A percentile compares a stretch with the other conserved stretches of the same genome.
phyloP scores from a whole-genome alignment of 2,329 filamentous ascomycete genomes.

The Alternaria triticimaculans region DNA sequence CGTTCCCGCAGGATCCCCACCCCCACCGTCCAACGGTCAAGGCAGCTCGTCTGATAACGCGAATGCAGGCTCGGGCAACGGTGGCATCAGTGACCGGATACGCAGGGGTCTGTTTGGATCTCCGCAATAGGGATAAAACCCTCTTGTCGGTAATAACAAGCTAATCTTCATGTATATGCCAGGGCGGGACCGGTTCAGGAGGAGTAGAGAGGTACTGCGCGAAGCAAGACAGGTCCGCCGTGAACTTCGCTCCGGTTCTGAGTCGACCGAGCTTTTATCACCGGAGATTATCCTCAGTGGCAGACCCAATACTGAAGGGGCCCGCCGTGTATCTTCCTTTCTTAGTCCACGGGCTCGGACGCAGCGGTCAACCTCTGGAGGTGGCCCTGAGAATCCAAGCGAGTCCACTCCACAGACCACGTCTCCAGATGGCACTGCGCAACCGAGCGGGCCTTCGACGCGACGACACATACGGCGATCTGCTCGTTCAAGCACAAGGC shows the following conservation, averaged over 20 bases:
- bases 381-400: slow-evolving; percentile 7
- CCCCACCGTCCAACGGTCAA: slow-evolving; percentile 7
- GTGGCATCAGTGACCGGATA: slow-evolving; percentile 37
- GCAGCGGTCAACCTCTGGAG: slow-evolving; percentile 2
- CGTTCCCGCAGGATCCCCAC: slow-evolving; percentile 19
- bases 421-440: slow-evolving; percentile 2
- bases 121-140: slow-evolving; percentile 15
- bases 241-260: not conserved
- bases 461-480: slow-evolving; percentile 4
- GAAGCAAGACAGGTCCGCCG: slow-evolving; percentile 1
- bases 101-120: slow-evolving; percentile 46
- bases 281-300: not conserved
- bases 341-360: not conserved
- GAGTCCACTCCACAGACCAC: slow-evolving; percentile 6
- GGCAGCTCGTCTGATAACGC: slow-evolving; percentile 14
- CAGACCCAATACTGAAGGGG: not conserved
- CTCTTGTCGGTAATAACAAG: slow-evolving; percentile 11
- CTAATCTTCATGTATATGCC: slow-evolving; percentile 1
- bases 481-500: slow-evolving; percentile 1
- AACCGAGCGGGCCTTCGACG: not conserved
- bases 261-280: not conserved
- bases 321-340: slow-evolving; percentile 5
- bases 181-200: slow-evolving; percentile 5
- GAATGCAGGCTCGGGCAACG: slow-evolving; percentile 17
- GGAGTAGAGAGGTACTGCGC: slow-evolving; percentile 1